Conservation (phyloP, 805 yeast species). For the Saccharomycodes ludwigii region DNA sequence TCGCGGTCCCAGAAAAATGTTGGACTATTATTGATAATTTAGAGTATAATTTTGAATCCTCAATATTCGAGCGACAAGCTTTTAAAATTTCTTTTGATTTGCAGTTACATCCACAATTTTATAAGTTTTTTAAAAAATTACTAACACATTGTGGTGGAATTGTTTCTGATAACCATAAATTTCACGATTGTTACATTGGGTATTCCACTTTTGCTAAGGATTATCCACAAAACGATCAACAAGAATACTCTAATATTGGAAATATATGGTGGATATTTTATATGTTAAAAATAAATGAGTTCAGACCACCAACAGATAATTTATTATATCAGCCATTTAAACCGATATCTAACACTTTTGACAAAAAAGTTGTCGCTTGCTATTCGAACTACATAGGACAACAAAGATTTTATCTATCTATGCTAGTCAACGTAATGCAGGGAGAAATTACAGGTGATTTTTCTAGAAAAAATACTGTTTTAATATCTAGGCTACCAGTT, state of each 20-base stretch:
- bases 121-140: constrained; percentile 29
- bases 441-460: constrained; percentile 61
- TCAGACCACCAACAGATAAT: constrained; percentile 41
- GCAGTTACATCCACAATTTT: constrained; percentile 33
- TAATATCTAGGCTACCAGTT: constrained; percentile 50
- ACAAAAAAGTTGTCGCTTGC: constrained; percentile 43
- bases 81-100: too few relatives aligned
- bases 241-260: constrained; percentile 34
- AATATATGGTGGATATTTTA: constrained; percentile 67
- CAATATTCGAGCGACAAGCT: too few relatives aligned
- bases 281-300: constrained; percentile 42
- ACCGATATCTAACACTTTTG: constrained; percentile 32
- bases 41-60: too few relatives aligned
- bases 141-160: too few relatives aligned
- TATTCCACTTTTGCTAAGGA: constrained; percentile 46
- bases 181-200: constrained; percentile 53
- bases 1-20: too few relatives aligned
- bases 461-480: constrained; percentile 53
- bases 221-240: constrained; percentile 30
- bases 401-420: constrained; percentile 60
- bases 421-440: constrained; percentile 55
- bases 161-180: too few relatives aligned
- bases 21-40: too few relatives aligned
- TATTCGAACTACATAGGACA: constrained; percentile 81
- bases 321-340: constrained; percentile 61